These are phyloP conservation scores for Chlamydomonas incerta DNA, from an alignment of 139 green algal genomes.

Conservation along the genomic window DNA sequence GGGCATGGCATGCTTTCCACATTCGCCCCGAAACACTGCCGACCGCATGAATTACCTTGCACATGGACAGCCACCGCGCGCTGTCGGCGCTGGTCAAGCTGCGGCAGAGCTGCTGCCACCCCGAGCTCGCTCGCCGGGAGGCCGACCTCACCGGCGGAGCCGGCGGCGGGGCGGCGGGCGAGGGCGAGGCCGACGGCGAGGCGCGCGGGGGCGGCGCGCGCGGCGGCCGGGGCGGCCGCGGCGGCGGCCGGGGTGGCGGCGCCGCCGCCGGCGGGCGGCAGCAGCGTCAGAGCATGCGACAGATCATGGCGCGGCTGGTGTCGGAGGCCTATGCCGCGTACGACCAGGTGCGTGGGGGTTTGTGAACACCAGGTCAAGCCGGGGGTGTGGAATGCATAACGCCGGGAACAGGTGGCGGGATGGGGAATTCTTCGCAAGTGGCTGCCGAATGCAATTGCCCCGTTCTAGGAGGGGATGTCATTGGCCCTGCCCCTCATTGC, in stretches of 20 bases:
- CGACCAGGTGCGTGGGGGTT: conserved; percentile 14
- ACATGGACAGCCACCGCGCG: background rate
- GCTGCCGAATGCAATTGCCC: too few species aligned
- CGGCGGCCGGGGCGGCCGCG: background rate
- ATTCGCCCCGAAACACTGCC: too few species aligned
- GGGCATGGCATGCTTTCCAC: too few species aligned
- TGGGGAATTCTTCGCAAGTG: too few species aligned
- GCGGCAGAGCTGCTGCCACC: conserved; percentile 53
- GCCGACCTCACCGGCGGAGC: background rate
- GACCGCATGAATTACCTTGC: too few species aligned
- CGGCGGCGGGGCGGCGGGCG: background rate
- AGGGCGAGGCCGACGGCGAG: too few species aligned
- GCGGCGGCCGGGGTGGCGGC: background rate
- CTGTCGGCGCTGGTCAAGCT: conserved; percentile 2
- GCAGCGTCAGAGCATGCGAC: conserved; percentile 24
- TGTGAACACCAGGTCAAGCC: too few species aligned
- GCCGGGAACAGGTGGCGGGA: too few species aligned
- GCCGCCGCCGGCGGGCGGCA: background rate
- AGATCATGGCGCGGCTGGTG: conserved; percentile 33
- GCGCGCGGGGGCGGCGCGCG: background rate
- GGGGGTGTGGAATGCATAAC: too few species aligned
- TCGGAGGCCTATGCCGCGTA: conserved; percentile 8
- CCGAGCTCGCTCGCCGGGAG: background rate
- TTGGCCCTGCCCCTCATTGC: too few species aligned
- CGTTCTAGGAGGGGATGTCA: too few species aligned